Conservation (phyloP, 2,329 filamentous ascomycete genomes). For the Lecanoromycetidae sp. region DNA sequence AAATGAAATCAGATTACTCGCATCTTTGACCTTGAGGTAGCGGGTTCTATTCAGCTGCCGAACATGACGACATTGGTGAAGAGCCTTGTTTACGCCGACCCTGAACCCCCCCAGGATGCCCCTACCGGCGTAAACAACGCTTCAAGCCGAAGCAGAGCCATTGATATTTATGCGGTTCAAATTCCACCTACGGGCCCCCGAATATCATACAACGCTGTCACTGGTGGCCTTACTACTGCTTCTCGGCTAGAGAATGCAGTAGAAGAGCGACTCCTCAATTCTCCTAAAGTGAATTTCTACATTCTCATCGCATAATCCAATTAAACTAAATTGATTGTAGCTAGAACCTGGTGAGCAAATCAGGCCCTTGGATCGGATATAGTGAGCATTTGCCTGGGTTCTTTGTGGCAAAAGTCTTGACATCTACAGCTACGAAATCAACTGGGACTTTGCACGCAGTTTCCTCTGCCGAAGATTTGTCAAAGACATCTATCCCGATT, state of each 20-base stretch:
- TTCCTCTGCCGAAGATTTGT: conserved; percentile 5
- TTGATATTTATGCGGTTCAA: background rate
- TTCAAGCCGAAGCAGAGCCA: background rate
- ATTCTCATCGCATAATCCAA: background rate
- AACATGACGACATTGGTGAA: too few species aligned
- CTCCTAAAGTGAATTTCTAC: background rate
- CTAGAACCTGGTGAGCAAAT: background rate
- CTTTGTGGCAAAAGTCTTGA: background rate
- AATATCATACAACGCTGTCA: background rate
- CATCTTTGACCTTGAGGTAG: too few species aligned
- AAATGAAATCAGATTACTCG: too few species aligned
- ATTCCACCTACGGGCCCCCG: background rate
- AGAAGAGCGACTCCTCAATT: background rate
- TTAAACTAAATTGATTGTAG: background rate
- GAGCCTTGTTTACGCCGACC: too few species aligned
- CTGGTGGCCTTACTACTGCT: background rate
- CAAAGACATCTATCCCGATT: background rate
- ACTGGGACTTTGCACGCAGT: background rate
- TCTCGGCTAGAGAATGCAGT: background rate
- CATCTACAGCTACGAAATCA: conserved; percentile 2
- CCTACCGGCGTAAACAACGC: too few species aligned
- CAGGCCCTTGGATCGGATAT: conserved; percentile 1
- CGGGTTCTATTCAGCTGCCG: too few species aligned
- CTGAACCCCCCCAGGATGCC: too few species aligned
- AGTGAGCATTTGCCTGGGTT: background rate